A percentile compares a stretch with the other conserved stretches of the same genome.
phyloP scores from a whole-genome alignment of 2,329 filamentous ascomycete genomes.

The Peltaster fructicola region DNA sequence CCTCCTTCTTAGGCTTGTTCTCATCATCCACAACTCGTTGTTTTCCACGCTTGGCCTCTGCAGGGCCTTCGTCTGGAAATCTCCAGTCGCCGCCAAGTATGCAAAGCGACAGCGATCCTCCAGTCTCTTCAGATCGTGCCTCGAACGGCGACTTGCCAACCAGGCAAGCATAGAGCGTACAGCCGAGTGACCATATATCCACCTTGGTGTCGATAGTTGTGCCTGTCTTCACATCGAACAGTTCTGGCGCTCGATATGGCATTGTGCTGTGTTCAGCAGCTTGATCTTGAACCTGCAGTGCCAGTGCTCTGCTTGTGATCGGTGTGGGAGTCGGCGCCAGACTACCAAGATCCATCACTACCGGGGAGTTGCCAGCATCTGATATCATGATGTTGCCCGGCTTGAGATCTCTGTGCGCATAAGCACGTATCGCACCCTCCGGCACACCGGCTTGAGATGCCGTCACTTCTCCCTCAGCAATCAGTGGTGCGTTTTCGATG shows the following conservation, averaged over 20 bases:
- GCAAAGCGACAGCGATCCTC: constrained; percentile 80
- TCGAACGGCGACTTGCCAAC: constrained; percentile 96
- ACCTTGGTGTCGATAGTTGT: constrained; percentile 87
- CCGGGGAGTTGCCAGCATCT: constrained; percentile 71
- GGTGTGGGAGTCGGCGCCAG: constrained; percentile 72
- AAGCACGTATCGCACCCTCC: constrained; percentile 55
- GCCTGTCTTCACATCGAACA: constrained; percentile 94
- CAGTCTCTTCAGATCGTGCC: constrained; percentile 86
- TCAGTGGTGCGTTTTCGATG: constrained; percentile 64
- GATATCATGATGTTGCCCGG: constrained; percentile 98
- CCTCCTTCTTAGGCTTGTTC: constrained; percentile 22
- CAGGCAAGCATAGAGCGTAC: constrained; percentile 92
- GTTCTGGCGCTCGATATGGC: constrained; percentile 92
- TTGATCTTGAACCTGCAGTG: constrained; percentile 80
- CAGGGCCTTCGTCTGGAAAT: constrained; percentile 72
- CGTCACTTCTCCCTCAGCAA: constrained; percentile 55
- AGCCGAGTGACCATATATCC: constrained; percentile 94
- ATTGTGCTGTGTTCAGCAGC: constrained; percentile 96
- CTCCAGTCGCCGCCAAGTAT: constrained; percentile 89
- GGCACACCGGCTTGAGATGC: constrained; percentile 49
- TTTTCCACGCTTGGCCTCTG: constrained; percentile 37
- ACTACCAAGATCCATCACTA: constrained; percentile 94
- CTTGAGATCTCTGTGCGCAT: constrained; percentile 93
- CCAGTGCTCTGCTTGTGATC: constrained; percentile 77
- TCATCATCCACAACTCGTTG: constrained; percentile 25